Conservation (phyloP, 345 rosid species). For the Acer campestre region DNA sequence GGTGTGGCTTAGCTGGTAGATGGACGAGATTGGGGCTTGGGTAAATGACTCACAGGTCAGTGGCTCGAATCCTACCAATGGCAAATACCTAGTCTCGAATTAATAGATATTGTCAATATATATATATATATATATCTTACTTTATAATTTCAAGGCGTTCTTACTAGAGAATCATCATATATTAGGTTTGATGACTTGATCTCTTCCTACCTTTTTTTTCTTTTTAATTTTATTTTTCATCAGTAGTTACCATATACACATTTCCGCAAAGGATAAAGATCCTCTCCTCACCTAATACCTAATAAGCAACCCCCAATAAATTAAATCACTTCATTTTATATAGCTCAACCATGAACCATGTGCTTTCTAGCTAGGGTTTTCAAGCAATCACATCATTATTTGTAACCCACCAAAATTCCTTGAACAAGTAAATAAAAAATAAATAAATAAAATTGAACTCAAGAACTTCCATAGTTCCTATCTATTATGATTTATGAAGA, state of each 20-base stretch:
- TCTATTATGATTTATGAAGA: not conserved
- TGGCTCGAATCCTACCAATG: no score
- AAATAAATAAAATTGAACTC: not conserved
- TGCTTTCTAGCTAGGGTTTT: constrained; percentile 22
- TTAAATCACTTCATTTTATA: not conserved
- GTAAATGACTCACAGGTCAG: no score
- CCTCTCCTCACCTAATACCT: no score
- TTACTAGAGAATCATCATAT: no score
- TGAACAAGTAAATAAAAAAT: not conserved
- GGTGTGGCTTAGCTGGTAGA: no score
- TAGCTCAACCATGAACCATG: not conserved
- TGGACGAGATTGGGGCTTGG: no score
- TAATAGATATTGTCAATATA: no score
- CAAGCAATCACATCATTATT: constrained; percentile 25
- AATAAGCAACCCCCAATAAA: not conserved
- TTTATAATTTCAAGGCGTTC: no score
- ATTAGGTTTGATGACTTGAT: constrained; percentile 6
- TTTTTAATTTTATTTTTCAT: not conserved
- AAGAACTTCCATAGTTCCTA: not conserved
- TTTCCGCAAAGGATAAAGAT: not conserved
- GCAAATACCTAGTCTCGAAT: no score
- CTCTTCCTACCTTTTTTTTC: not conserved
- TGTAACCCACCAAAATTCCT: not conserved
- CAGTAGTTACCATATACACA: not conserved
- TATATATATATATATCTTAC: no score